Conservation (phyloP, 768 basidiomycete species). For the Calvatia gigantea region DNA sequence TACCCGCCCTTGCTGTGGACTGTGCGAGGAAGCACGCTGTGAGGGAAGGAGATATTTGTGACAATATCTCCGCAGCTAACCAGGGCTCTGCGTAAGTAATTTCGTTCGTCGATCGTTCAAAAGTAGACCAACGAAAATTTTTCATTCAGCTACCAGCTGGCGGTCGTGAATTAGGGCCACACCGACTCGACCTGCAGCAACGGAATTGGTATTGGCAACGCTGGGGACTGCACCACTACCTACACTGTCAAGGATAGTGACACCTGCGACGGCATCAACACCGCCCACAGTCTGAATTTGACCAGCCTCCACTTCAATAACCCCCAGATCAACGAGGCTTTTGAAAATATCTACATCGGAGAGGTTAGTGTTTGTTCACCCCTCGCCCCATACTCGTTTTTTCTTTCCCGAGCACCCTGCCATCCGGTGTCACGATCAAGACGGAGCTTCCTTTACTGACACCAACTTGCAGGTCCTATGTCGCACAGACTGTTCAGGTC, state of each 20-base stretch:
- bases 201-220: conserved; percentile 59
- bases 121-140: background rate
- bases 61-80: conserved; percentile 57
- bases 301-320: conserved; percentile 65
- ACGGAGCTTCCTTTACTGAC: background rate
- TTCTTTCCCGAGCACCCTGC: background rate
- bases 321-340: conserved; percentile 61
- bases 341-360: conserved; percentile 70
- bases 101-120: background rate
- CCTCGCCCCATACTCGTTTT: background rate
- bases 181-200: conserved; percentile 59
- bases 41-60: conserved; percentile 57
- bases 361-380: conserved; percentile 47
- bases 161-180: conserved; percentile 47
- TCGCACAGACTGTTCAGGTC: conserved; percentile 32
- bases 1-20: conserved; percentile 30
- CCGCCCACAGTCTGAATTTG: conserved; percentile 38
- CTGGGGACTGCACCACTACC: conserved; percentile 53
- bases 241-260: conserved; percentile 57
- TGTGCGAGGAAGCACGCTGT: conserved; percentile 66
- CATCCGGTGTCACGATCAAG: no score
- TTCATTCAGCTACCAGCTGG: conserved; percentile 64
- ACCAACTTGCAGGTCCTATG: conserved; percentile 50
- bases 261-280: conserved; percentile 51
- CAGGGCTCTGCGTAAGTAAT: conserved; percentile 57